These are phyloP conservation scores for Kodamaea ohmeri DNA, from an alignment of 1,139 yeast species.

Conservation along the genomic window DNA sequence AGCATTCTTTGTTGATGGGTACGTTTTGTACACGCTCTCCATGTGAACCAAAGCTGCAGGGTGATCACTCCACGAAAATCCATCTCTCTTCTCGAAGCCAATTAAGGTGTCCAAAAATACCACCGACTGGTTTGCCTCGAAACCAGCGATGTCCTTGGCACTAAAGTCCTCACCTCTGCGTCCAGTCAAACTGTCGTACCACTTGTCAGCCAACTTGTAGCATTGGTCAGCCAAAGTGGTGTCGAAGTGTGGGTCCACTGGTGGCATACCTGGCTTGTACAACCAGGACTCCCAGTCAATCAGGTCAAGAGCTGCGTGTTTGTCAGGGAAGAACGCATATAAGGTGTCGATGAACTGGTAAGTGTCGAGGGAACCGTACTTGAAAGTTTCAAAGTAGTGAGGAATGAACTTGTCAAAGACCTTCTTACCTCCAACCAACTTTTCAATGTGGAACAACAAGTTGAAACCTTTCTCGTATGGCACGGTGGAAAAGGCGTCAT, in stretches of 20 bases:
- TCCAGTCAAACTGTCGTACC: conserved; percentile 46
- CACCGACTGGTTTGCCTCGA: conserved; percentile 74
- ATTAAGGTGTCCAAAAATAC: conserved; percentile 70
- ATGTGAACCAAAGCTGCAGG: conserved; percentile 39
- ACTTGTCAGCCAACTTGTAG: conserved; percentile 59
- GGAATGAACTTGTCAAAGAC: conserved; percentile 78
- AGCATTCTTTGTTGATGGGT: conserved; percentile 60
- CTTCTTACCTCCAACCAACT: conserved; percentile 52
- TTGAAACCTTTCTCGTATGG: conserved; percentile 93
- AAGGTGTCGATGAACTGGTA: conserved; percentile 76
- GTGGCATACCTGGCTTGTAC: conserved; percentile 81
- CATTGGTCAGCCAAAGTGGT: conserved; percentile 76
- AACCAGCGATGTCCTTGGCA: conserved; percentile 47
- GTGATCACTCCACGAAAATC: conserved; percentile 39
- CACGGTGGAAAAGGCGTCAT: conserved; percentile 82
- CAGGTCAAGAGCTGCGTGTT: conserved; percentile 50
- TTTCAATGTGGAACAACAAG: conserved; percentile 71
- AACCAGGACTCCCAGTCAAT: conserved; percentile 89
- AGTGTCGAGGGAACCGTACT: conserved; percentile 72
- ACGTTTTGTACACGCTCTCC: conserved; percentile 43
- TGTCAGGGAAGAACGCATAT: conserved; percentile 57
- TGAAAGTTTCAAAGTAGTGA: conserved; percentile 67
- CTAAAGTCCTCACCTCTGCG: conserved; percentile 18
- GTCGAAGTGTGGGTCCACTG: conserved; percentile 71
- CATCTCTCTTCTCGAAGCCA: conserved; percentile 30